Evolutionary conservation across 805 yeast genomes (phyloP).

Genomic region (Lipomyces anomalus): DNA sequence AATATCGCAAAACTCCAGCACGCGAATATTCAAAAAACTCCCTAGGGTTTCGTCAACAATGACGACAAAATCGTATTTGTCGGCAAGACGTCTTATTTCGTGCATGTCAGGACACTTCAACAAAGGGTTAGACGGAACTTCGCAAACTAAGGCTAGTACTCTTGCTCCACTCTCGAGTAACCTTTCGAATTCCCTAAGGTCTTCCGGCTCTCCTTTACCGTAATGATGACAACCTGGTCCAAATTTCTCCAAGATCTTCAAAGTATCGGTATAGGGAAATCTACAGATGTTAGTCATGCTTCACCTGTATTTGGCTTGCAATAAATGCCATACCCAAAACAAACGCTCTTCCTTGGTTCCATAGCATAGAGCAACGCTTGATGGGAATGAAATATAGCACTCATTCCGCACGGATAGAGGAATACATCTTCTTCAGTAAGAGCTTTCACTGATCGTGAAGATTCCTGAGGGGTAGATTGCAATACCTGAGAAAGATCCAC

Average conservation of each 20-base stretch:
- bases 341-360: constrained; percentile 56
- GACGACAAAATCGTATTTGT: constrained; percentile 65
- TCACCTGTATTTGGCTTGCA: too few species aligned
- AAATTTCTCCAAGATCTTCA: constrained; percentile 77
- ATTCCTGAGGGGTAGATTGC: constrained; percentile 12
- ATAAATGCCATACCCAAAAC: too few species aligned
- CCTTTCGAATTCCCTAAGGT: constrained; percentile 56
- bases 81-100: constrained; percentile 59
- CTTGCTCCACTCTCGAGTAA: constrained; percentile 57
- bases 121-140: constrained; percentile 93
- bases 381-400: constrained; percentile 80
- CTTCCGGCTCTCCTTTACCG: constrained; percentile 73
- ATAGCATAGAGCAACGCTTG: constrained; percentile 31
- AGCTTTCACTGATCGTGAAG: constrained; percentile 24
- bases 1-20: constrained; percentile 77
- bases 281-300: too few species aligned
- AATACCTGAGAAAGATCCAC: constrained; percentile 27
- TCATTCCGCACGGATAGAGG: constrained; percentile 88
- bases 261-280: constrained; percentile 90
- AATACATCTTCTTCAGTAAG: constrained; percentile 63
- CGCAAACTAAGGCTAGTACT: constrained; percentile 78
- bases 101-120: constrained; percentile 74
- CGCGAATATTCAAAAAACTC: constrained; percentile 77
- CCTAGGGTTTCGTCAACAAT: constrained; percentile 95
- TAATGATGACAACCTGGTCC: constrained; percentile 87